Conservation (phyloP, 352 stramenopile genomes). For the Sclerospora graminicola region DNA sequence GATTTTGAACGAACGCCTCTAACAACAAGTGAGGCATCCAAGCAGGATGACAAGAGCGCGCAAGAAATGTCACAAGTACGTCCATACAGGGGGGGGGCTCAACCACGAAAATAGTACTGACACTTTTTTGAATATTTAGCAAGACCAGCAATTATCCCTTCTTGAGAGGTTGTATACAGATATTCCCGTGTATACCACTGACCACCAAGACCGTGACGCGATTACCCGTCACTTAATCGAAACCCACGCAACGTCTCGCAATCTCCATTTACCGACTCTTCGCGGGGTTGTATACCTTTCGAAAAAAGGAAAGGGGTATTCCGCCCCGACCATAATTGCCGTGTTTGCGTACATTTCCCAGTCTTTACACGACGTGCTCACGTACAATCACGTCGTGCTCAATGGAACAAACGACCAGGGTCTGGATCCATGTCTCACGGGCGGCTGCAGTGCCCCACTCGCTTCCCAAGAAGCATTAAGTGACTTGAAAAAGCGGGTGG, state of each 20-base stretch:
- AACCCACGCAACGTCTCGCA: conserved; percentile 17
- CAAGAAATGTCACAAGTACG: too few species aligned
- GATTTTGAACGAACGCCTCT: too few species aligned
- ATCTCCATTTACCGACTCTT: conserved; percentile 24
- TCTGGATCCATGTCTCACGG: not conserved
- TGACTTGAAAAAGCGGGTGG: conserved; percentile 55
- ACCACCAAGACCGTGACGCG: not conserved
- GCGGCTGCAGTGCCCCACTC: too few species aligned
- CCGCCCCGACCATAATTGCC: conserved; percentile 14
- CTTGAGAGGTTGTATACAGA: conserved; percentile 40
- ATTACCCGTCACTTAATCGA: conserved; percentile 16
- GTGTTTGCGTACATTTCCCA: conserved; percentile 62
- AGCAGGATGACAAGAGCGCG: too few species aligned
- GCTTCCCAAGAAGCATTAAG: conserved; percentile 19
- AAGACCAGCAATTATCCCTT: not conserved
- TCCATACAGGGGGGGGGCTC: too few species aligned
- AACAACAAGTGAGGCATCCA: too few species aligned
- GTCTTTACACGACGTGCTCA: conserved; percentile 58
- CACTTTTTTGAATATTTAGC: not conserved
- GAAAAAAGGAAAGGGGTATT: not conserved
- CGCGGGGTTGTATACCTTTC: conserved; percentile 27
- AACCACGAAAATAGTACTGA: too few species aligned
- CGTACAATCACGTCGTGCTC: conserved; percentile 55
- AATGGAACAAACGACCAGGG: conserved; percentile 13
- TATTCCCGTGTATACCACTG: conserved; percentile 35